Percentiles rank a stretch among this genome's conserved stretches.
phyloP scores from a whole-genome alignment of 2,329 filamentous ascomycete species.

The Talaromyces amestolkiae region DNA sequence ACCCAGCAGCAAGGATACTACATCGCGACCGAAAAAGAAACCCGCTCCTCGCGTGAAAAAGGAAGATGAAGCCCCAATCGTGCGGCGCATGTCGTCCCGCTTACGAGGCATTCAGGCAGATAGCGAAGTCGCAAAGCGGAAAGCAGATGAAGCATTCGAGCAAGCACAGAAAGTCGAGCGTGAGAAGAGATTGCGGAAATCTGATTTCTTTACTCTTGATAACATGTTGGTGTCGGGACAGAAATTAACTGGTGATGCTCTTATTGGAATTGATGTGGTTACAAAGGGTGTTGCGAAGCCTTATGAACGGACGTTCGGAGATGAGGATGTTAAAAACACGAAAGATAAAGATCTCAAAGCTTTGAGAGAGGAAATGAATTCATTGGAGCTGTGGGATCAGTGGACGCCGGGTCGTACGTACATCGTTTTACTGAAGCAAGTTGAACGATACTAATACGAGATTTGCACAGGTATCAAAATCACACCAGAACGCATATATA shows the following conservation, averaged over 20 bases:
- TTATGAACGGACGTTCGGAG: slow-evolving; percentile 78
- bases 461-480: slow-evolving; percentile 73
- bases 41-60: slow-evolving; percentile 32
- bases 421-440: neutral
- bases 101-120: slow-evolving; percentile 63
- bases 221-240: slow-evolving; percentile 79
- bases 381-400: slow-evolving; percentile 74
- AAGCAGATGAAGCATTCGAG: slow-evolving; percentile 63
- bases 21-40: slow-evolving; percentile 33
- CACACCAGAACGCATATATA: slow-evolving; percentile 81
- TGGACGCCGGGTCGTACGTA: slow-evolving; percentile 73
- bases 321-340: slow-evolving; percentile 78
- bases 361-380: slow-evolving; percentile 72
- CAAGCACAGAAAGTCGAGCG: slow-evolving; percentile 57
- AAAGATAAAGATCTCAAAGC: slow-evolving; percentile 71
- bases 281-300: slow-evolving; percentile 68
- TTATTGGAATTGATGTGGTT: slow-evolving; percentile 61
- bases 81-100: slow-evolving; percentile 61
- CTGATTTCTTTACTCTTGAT: slow-evolving; percentile 66
- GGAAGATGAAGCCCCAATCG: slow-evolving; percentile 54
- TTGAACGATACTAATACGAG: slow-evolving; percentile 6
- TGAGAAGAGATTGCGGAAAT: slow-evolving; percentile 63
- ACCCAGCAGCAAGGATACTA: neutral
- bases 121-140: slow-evolving; percentile 65
- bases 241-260: slow-evolving; percentile 65